Evolutionary conservation across 2,329 filamentous ascomycete species (phyloP).

Genomic region (Diplodia mutila): DNA sequence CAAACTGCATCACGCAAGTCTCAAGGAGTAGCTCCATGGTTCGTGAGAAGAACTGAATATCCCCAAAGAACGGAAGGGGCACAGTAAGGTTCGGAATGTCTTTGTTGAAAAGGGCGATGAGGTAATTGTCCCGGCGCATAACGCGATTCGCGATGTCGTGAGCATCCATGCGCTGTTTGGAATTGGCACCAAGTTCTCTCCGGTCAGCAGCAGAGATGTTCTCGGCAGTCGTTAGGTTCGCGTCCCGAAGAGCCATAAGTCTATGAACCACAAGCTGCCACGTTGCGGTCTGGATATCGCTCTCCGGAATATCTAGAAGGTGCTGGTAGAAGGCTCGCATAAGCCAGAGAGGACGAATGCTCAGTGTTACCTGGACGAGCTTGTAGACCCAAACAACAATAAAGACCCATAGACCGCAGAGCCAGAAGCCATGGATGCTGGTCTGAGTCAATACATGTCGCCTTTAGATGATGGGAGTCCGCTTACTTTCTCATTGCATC

Average conservation of each 20-base stretch:
- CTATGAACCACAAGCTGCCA: slow-evolving; percentile 90
- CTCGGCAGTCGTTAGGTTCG: slow-evolving; percentile 80
- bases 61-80: slow-evolving; percentile 79
- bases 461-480: neutral
- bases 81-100: slow-evolving; percentile 87
- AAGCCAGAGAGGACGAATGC: slow-evolving; percentile 48
- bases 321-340: slow-evolving; percentile 86
- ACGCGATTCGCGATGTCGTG: slow-evolving; percentile 96
- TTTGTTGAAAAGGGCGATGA: slow-evolving; percentile 97
- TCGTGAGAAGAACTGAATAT: slow-evolving; percentile 81
- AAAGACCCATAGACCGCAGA: slow-evolving; percentile 80
- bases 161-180: slow-evolving; percentile 91
- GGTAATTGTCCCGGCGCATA: slow-evolving; percentile 96
- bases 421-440: slow-evolving; percentile 76
- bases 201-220: slow-evolving; percentile 62
- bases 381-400: slow-evolving; percentile 81
- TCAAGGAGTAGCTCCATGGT: slow-evolving; percentile 92
- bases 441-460: neutral
- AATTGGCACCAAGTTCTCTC: slow-evolving; percentile 75
- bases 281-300: slow-evolving; percentile 90
- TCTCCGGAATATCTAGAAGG: slow-evolving; percentile 78
- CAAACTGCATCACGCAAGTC: slow-evolving; percentile 87
- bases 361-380: slow-evolving; percentile 46
- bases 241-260: slow-evolving; percentile 80
- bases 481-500: slow-evolving; percentile 66